A percentile compares a stretch with the other conserved stretches of the same genome.
Evolutionary conservation across 805 yeast genomes (phyloP).

Genomic region (Pichia occidentalis): DNA sequence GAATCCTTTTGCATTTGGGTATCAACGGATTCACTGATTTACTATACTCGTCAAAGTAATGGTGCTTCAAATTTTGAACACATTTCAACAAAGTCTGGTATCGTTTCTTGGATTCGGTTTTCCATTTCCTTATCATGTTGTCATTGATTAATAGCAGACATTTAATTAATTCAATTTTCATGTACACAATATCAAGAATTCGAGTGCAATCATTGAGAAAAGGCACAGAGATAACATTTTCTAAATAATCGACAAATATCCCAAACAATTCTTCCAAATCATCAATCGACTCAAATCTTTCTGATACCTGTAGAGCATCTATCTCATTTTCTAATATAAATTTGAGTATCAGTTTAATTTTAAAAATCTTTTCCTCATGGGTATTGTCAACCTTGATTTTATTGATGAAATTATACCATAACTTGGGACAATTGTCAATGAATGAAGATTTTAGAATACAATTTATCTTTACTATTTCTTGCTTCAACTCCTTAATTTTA

Average conservation of each 20-base stretch:
- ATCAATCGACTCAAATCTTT: constrained; percentile 7
- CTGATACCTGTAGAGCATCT: constrained; percentile 1
- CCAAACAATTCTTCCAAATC: neutral
- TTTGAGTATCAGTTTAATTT: constrained; percentile 15
- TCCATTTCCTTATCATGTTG: constrained; percentile 4
- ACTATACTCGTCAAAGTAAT: constrained; percentile 9
- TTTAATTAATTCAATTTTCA: constrained; percentile 19
- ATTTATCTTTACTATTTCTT: constrained; percentile 1
- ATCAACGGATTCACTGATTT: constrained; percentile 5
- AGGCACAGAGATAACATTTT: neutral
- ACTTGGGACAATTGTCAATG: neutral
- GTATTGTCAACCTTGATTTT: constrained; percentile 1
- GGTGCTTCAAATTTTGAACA: constrained; percentile 1
- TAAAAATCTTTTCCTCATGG: constrained; percentile 6
- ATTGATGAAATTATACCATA: constrained; percentile 14
- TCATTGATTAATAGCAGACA: constrained; percentile 16
- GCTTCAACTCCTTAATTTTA: constrained; percentile 1
- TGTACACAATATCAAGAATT: neutral
- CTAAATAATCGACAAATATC: neutral
- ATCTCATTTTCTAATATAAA: constrained; percentile 16
- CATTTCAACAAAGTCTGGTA: neutral
- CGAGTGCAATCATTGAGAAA: neutral
- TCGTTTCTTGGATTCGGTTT: too few relatives aligned
- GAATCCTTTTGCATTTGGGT: constrained; percentile 10
- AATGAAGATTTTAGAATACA: constrained; percentile 1